Evolutionary conservation across 495 filamentous ascomycete species (phyloP), one percentile per base, ranked within the genome.

Genomic region (Saxophila tyrrhenica): DNA sequence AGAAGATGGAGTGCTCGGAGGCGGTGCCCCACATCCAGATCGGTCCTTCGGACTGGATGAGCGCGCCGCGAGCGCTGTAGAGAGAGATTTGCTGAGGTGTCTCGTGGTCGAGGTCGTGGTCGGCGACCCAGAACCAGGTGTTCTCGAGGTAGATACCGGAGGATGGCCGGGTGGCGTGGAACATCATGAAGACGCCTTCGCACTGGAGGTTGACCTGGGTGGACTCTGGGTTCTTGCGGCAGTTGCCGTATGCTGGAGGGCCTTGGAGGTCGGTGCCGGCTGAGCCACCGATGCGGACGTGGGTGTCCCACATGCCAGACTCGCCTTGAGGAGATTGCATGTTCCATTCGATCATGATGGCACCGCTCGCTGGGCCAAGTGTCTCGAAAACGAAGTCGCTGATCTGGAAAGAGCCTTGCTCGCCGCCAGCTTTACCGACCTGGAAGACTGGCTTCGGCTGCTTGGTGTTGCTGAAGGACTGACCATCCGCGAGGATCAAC

Each of bases 301-400:
- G 73, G 24, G 70, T 68, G 51, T 76, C 72, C 70, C 70, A 72
- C 38, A 72, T 62, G 51, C 67, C 70, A 25, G 59, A 65, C 13
- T 24, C 54, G 11, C 73, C 75, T 56, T 68, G 55, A 50, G 70
- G 54, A 9, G 69, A 72, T 11, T 61, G 51, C 47, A 89, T 65
- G 64, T 89, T 89, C 78, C 80, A 89, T 65, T 89, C 76, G 51
- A 94, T 80, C 32, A 89, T 73, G 16, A 81, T 78, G 35, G 84
- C 86, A 20, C 87, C 87, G 1, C 81, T 78, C 44, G 78, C 72
- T n/a, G 74, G 67, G 24, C 82, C 83, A 46, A 79, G 75, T 51
- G 64, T 86, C 67, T 59, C 78, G 64, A 72, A 78, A 66, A 80
- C 81, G 64, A 81, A 69, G 61, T 84, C 79, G 19, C 70, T 75